Conservation (phyloP, 2,329 filamentous ascomycete species). For the Pleochaeta shiraiana region DNA sequence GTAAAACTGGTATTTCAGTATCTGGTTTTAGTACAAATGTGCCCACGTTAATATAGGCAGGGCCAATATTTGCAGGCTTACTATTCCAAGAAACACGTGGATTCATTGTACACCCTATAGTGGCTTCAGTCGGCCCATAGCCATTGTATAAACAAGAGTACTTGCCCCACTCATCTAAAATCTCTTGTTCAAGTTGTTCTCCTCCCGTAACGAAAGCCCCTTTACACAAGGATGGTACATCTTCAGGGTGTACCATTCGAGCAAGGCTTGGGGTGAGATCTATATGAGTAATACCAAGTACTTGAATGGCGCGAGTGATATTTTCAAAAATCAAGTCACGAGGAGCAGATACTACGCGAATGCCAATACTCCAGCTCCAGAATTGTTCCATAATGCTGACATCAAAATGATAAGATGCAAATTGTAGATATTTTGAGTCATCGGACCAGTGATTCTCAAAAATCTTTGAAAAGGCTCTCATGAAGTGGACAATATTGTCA, state of each 20-base stretch:
- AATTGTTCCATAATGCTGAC: constrained; percentile 87
- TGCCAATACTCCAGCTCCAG: constrained; percentile 86
- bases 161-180: constrained; percentile 66
- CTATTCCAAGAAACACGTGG: constrained; percentile 58
- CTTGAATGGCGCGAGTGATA: constrained; percentile 47
- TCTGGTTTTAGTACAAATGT: constrained; percentile 53
- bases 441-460: constrained; percentile 55
- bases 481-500: constrained; percentile 71
- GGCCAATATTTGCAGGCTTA: constrained; percentile 71
- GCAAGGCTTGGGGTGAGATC: constrained; percentile 81
- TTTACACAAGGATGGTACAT: constrained; percentile 56
- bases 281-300: constrained; percentile 64
- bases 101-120: constrained; percentile 81
- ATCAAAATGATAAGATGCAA: constrained; percentile 87
- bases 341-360: constrained; percentile 62
- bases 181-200: constrained; percentile 72
- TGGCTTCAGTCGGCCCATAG: constrained; percentile 80
- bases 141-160: constrained; percentile 74
- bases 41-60: constrained; percentile 72
- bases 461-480: constrained; percentile 64
- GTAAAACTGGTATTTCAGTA: constrained; percentile 47
- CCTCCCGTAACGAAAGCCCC: constrained; percentile 90
- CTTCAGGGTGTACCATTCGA: constrained; percentile 51
- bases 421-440: constrained; percentile 68
- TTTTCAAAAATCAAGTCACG: constrained; percentile 75